Conservation (phyloP, 2,329 filamentous ascomycete genomes). For the Penicillium rolfsii region DNA sequence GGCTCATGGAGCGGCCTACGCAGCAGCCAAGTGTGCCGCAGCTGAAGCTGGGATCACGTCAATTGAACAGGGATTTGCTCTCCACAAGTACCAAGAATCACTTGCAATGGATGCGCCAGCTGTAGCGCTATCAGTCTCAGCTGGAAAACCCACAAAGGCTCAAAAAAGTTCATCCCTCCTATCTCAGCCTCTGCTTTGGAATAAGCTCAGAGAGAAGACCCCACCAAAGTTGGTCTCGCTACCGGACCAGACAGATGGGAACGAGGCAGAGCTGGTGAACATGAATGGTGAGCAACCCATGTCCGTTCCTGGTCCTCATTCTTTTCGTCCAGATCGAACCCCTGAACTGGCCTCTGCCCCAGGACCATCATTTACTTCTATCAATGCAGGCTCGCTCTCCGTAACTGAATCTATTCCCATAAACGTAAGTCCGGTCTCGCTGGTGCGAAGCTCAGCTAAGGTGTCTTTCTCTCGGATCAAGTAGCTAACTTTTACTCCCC, state of each 20-base stretch:
- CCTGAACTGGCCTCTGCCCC: background rate
- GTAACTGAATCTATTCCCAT: background rate
- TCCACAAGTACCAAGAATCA: background rate
- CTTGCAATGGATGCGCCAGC: background rate
- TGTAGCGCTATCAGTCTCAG: background rate
- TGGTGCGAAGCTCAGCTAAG: background rate
- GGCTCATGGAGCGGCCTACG: background rate
- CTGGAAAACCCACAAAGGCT: background rate
- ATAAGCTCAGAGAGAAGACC: background rate
- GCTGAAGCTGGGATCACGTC: background rate
- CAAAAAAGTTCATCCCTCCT: background rate
- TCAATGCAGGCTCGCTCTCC: background rate
- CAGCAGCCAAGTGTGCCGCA: background rate
- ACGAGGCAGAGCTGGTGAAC: background rate
- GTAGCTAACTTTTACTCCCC: background rate
- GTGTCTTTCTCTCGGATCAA: no score
- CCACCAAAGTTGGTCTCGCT: background rate
- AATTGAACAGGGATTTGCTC: background rate
- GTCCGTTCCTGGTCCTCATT: background rate
- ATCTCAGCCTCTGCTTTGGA: background rate
- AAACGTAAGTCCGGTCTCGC: background rate
- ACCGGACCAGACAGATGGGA: background rate
- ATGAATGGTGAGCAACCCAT: background rate
- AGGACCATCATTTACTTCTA: background rate
- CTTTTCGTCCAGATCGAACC: background rate